These are phyloP conservation scores for Phytophthora chlamydospora DNA, from an alignment of 352 stramenopile genomes.

Conservation along the genomic window DNA sequence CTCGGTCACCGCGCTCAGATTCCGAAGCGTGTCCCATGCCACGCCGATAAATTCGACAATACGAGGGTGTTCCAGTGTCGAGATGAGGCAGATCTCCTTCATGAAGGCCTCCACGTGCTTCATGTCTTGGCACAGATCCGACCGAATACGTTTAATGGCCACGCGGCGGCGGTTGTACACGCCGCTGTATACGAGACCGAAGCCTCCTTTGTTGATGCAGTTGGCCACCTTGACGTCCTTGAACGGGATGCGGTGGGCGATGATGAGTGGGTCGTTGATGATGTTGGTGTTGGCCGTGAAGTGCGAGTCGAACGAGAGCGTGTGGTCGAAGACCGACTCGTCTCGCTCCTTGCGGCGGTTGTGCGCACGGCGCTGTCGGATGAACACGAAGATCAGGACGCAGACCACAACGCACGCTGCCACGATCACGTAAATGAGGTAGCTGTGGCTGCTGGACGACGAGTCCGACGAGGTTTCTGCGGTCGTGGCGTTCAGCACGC, in stretches of 20 bases:
- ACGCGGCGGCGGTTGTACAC: slow-evolving; percentile 65
- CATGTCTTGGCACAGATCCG: slow-evolving; percentile 53
- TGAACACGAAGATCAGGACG: slow-evolving; percentile 56
- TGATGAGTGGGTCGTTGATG: slow-evolving; percentile 69
- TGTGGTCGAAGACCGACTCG: slow-evolving; percentile 58
- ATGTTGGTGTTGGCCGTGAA: slow-evolving; percentile 58
- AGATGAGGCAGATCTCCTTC: slow-evolving; percentile 72
- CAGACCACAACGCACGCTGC: slow-evolving; percentile 49
- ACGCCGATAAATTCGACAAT: slow-evolving; percentile 78
- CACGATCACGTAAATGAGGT: slow-evolving; percentile 52
- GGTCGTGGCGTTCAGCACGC: slow-evolving; percentile 37
- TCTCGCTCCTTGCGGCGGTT: slow-evolving; percentile 45
- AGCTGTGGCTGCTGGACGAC: slow-evolving; percentile 42
- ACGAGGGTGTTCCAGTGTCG: slow-evolving; percentile 58
- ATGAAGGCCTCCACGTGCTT: slow-evolving; percentile 68
- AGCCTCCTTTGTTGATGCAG: slow-evolving; percentile 68
- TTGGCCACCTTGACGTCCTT: slow-evolving; percentile 64
- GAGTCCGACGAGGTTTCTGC: slow-evolving; percentile 26
- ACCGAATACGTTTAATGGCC: slow-evolving; percentile 70
- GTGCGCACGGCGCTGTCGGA: slow-evolving; percentile 44
- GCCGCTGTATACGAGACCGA: slow-evolving; percentile 67
- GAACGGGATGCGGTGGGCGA: slow-evolving; percentile 65
- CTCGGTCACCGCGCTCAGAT: slow-evolving; percentile 67
- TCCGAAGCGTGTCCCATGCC: slow-evolving; percentile 62
- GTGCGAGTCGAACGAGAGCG: slow-evolving; percentile 63